phyloP scores from a whole-genome alignment of 2,329 filamentous ascomycete genomes.

The Pseudonectria buxi region DNA sequence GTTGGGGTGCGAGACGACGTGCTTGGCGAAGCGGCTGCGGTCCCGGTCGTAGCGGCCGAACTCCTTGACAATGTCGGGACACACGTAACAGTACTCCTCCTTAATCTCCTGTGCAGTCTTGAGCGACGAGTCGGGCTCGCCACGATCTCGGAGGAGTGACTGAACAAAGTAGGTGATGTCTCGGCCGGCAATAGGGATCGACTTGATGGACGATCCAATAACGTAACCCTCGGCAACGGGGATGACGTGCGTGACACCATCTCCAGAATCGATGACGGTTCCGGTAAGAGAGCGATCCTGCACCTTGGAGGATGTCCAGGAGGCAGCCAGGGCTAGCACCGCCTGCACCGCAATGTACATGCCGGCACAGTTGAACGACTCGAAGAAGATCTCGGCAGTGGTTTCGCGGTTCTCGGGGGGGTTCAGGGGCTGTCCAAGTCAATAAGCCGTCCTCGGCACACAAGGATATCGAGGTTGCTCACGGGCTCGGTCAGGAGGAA shows the following conservation, averaged over 20 bases:
- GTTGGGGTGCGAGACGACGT: slow-evolving; percentile 78
- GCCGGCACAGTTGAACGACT: slow-evolving; percentile 98
- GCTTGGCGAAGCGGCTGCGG: slow-evolving; percentile 82
- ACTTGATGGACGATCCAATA: slow-evolving; percentile 98
- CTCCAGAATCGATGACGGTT: slow-evolving; percentile 96
- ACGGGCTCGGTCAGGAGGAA: slow-evolving; percentile 97
- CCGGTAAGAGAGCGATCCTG: slow-evolving; percentile 92
- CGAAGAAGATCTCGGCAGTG: slow-evolving; percentile 99
- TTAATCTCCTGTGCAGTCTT: slow-evolving; percentile 98
- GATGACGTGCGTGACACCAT: slow-evolving; percentile 98
- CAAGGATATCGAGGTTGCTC: slow-evolving; percentile 29
- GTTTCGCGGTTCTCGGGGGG: slow-evolving; percentile 98
- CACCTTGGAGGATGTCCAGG: slow-evolving; percentile 98
- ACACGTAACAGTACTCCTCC: slow-evolving; percentile 98
- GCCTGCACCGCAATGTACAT: slow-evolving; percentile 98
- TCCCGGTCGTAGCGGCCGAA: slow-evolving; percentile 92
- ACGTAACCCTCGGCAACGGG: slow-evolving; percentile 98
- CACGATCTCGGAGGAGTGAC: slow-evolving; percentile 87
- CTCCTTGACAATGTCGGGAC: slow-evolving; percentile 97
- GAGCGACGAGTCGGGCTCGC: slow-evolving; percentile 91
- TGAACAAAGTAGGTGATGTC: slow-evolving; percentile 99
- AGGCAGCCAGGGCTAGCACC: slow-evolving; percentile 90
- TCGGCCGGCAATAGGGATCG: slow-evolving; percentile 93
- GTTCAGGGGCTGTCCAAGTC: slow-evolving; percentile 68
- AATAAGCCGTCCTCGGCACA: slow-evolving; percentile 7